These are phyloP conservation scores for Trifolium subterraneum DNA, from an alignment of 306 rosid species.

Conservation along the genomic window DNA sequence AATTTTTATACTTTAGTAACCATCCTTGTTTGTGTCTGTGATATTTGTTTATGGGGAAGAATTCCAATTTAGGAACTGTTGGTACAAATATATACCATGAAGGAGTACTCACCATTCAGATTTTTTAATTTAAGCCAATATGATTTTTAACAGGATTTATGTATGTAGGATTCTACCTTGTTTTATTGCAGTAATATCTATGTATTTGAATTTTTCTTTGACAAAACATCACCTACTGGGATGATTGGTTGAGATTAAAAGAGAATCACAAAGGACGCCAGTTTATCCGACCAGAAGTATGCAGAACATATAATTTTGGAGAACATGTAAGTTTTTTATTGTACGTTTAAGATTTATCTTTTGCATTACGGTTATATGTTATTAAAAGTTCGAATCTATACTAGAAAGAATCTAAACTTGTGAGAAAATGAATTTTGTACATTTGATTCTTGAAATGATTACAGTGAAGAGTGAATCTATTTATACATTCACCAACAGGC, in stretches of 20 bases:
- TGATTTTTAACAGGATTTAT: conserved; percentile 13
- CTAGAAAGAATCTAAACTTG: no score
- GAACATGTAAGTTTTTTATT: conserved; percentile 73
- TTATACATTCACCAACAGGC: no score
- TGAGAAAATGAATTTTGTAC: no score
- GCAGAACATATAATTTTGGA: conserved; percentile 96
- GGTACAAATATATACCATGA: conserved; percentile 9
- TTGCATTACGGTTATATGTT: conserved; percentile 7
- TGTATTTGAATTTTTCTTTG: conserved; percentile 63
- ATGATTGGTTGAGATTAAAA: conserved; percentile 93
- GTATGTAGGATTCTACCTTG: conserved; percentile 10
- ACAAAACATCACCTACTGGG: conserved; percentile 92
- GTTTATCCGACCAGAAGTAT: conserved; percentile 93
- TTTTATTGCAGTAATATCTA: conserved; percentile 37
- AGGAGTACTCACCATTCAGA: conserved; percentile 6
- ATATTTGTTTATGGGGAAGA: conserved; percentile 21
- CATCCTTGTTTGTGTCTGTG: conserved; percentile 35
- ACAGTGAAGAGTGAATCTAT: no score
- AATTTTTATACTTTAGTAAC: conserved; percentile 43
- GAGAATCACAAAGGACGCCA: conserved; percentile 90
- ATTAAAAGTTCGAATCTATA: no score
- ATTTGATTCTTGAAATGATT: no score
- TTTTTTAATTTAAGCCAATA: background rate
- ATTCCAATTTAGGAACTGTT: conserved; percentile 27
- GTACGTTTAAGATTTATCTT: conserved; percentile 26